These are phyloP conservation scores for Podochytrium sp. DNA, from an alignment of 192 early-diverging fungal genomes.

Conservation along the genomic window DNA sequence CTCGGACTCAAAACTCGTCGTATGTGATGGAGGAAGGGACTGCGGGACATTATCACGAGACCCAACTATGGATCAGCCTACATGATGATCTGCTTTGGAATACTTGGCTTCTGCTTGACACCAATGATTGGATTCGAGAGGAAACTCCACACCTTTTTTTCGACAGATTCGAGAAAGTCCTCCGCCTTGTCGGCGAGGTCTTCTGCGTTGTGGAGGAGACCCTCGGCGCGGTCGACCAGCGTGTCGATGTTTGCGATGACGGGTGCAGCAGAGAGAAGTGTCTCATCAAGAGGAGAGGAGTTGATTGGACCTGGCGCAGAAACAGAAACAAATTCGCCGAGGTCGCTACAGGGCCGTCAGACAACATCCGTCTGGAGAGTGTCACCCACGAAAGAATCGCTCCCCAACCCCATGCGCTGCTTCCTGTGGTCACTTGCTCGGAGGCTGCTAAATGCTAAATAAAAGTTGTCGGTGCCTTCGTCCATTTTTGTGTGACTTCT, in stretches of 20 bases:
- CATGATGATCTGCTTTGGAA: slow-evolving; percentile 33
- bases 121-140: slow-evolving; percentile 29
- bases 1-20: slow-evolving; percentile 43
- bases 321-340: slow-evolving; percentile 44
- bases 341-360: no score
- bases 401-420: slow-evolving; percentile 36
- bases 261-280: not conserved
- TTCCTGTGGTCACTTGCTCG: not conserved
- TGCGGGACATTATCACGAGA: not conserved
- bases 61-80: not conserved
- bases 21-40: slow-evolving; percentile 40
- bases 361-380: slow-evolving; percentile 54
- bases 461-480: no score
- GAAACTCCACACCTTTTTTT: slow-evolving; percentile 31
- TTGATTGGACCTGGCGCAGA: slow-evolving; percentile 32
- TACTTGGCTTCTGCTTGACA: no score
- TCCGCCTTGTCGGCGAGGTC: slow-evolving; percentile 38
- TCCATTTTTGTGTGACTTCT: no score
- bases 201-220: slow-evolving; percentile 27
- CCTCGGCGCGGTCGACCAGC: slow-evolving; percentile 6
- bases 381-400: slow-evolving; percentile 39
- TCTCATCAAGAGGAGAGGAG: no score
- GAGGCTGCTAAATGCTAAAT: no score
- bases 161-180: slow-evolving; percentile 39
- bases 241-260: not conserved